Evolutionary conservation across 2,329 filamentous ascomycete species (phyloP).

Genomic region (Blastomyces parvus): DNA sequence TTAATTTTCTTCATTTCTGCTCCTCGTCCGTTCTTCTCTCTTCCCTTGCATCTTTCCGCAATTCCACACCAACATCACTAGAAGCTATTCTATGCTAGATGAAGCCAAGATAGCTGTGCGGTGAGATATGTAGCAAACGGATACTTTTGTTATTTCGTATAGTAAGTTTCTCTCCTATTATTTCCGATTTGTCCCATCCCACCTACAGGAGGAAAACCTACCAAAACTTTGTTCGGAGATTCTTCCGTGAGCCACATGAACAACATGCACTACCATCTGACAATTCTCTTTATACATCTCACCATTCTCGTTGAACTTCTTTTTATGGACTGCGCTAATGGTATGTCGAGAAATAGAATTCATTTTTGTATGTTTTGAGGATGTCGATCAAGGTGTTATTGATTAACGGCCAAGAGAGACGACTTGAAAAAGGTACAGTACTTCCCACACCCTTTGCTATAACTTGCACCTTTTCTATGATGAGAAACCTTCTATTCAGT

Average conservation of each 20-base stretch:
- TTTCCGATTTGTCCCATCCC: too few relatives aligned
- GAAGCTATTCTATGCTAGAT: not conserved
- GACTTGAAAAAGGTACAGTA: not conserved
- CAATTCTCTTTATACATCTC: conserved; percentile 7
- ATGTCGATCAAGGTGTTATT: not conserved
- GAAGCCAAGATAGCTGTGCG: not conserved
- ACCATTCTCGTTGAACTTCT: conserved; percentile 14
- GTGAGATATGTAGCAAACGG: not conserved
- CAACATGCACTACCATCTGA: conserved; percentile 57
- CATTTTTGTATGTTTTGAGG: not conserved
- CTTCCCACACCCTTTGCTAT: not conserved
- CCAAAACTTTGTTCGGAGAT: conserved; percentile 47
- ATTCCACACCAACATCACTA: not conserved
- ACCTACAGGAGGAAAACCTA: conserved; percentile 43
- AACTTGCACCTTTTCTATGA: conserved; percentile 28
- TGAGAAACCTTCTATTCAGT: conserved; percentile 48
- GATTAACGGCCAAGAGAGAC: not conserved
- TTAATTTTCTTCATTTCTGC: not conserved
- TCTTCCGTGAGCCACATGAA: conserved; percentile 45
- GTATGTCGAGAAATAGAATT: not conserved
- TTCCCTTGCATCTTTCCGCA: not conserved
- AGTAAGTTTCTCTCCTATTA: not conserved
- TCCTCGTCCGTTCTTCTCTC: not conserved
- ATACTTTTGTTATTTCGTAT: not conserved
- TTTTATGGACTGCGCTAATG: conserved; percentile 8